Evolutionary conservation across 768 basidiomycete genomes (phyloP).

Genomic region (Floccularia luteovirens): DNA sequence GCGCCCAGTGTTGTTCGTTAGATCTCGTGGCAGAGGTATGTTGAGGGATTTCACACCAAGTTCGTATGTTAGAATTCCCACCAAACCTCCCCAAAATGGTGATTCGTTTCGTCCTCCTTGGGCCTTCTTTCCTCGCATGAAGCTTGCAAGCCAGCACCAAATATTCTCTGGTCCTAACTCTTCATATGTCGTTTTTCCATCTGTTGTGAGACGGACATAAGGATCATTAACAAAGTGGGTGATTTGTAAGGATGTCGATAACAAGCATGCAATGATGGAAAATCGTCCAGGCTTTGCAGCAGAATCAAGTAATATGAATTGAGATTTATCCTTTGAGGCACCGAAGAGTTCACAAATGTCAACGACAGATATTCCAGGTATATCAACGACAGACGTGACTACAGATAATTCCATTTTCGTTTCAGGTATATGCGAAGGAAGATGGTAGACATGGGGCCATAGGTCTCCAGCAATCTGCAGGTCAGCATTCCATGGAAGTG

Average conservation of each 20-base stretch:
- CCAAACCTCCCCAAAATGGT: conserved; percentile 81
- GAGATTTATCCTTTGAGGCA: conserved; percentile 45
- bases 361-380: conserved; percentile 33
- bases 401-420: conserved; percentile 15
- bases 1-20: conserved; percentile 11
- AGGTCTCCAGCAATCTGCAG: conserved; percentile 37
- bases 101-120: conserved; percentile 39
- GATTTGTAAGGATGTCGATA: conserved; percentile 45
- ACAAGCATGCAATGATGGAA: conserved; percentile 63
- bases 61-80: conserved; percentile 78
- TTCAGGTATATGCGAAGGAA: conserved; percentile 15
- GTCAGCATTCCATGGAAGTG: conserved; percentile 31
- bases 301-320: conserved; percentile 71
- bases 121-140: conserved; percentile 50
- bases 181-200: conserved; percentile 24
- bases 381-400: conserved; percentile 28
- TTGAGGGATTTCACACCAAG: conserved; percentile 55
- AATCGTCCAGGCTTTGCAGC: conserved; percentile 69
- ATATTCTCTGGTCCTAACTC: conserved; percentile 44
- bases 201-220: conserved; percentile 36
- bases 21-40: conserved; percentile 27
- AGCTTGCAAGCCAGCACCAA: conserved; percentile 71
- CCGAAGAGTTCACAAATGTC: conserved; percentile 57
- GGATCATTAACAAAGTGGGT: conserved; percentile 46
- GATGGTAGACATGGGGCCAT: conserved; percentile 47